Percentiles rank a stretch among this genome's conserved stretches.
Evolutionary conservation across 2,329 filamentous ascomycete species (phyloP).

Genomic region (Arthrobotrys iridis): DNA sequence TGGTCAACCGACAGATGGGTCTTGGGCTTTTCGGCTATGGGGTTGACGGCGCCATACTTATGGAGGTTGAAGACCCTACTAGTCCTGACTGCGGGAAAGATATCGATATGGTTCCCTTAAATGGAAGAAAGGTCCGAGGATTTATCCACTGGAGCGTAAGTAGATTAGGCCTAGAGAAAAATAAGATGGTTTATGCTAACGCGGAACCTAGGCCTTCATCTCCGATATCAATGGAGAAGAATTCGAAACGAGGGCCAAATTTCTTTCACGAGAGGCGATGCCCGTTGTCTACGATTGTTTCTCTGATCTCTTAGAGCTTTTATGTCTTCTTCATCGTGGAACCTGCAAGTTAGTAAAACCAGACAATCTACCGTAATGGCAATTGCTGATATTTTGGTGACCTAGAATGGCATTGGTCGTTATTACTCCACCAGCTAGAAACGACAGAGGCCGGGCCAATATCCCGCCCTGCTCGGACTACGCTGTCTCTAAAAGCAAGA

Average conservation of each 20-base stretch:
- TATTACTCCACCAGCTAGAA: slow-evolving; percentile 12
- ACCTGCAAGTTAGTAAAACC: slow-evolving; percentile 27
- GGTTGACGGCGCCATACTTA: slow-evolving; percentile 28
- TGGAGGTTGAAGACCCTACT: slow-evolving; percentile 30
- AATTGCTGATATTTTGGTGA: not conserved
- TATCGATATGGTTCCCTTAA: slow-evolving; percentile 34
- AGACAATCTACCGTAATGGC: too few relatives aligned
- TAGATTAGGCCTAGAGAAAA: not conserved
- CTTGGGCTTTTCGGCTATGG: slow-evolving; percentile 17
- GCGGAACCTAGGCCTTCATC: slow-evolving; percentile 11
- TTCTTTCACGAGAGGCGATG: slow-evolving; percentile 25
- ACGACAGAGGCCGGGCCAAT: slow-evolving; percentile 15
- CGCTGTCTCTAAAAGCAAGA: slow-evolving; percentile 9
- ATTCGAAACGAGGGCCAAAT: slow-evolving; percentile 3
- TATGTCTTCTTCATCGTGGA: slow-evolving; percentile 33
- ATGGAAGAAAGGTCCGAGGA: slow-evolving; percentile 35
- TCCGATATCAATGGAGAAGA: slow-evolving; percentile 2
- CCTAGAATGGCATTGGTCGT: slow-evolving; percentile 51
- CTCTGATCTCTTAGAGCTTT: slow-evolving; percentile 5
- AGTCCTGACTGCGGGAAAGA: not conserved
- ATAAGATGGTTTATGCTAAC: not conserved
- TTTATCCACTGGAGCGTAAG: slow-evolving; percentile 45
- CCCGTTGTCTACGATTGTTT: slow-evolving; percentile 44
- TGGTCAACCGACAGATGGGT: slow-evolving; percentile 10
- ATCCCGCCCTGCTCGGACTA: slow-evolving; percentile 27